Evolutionary conservation across 495 filamentous ascomycete genomes (phyloP), one percentile per base, ranked within the genome.

Genomic region (Xylaria curta): DNA sequence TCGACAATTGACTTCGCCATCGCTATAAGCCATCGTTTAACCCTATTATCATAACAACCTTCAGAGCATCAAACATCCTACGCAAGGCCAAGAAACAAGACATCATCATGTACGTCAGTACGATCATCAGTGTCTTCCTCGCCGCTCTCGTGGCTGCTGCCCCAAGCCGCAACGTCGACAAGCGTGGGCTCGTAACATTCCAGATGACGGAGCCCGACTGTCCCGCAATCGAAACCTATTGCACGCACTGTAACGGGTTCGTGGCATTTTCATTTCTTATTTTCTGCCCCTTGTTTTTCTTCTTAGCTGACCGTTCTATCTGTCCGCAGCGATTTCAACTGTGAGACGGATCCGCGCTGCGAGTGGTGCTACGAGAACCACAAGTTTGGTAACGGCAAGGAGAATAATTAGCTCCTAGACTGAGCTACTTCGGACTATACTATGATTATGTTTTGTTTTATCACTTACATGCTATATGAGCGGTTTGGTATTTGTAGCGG

Each of bases 311-410:
- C 24, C 19, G n/a, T 38, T 19, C n/a, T 13, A 4, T 12, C 67
- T 21, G 15, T 13, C 5, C 10, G 1, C 13, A 73, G 68, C 4
- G 72, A 79, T 49, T 74, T 79, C 72, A 42, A 79, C 33, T 79
- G 77, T 68, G 68, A 77, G 42, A 74, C 73, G 3, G 67, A 79
- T 46, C 68, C 71, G 47, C 63, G 54, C 8, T 79, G 77, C 59
- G 75, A 79, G 62, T 79, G 77, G 77, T 79, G 77, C 63, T 69
- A 66, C 46, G 68, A 68, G 2, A 60, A 79, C 44, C 42, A 74
- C 65, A 54, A 61, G 28, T 77, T 74, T 54, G 36, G 36, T 8
- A 36, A 51, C 3, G n/a, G 3, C 15, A 53, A 31, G 56, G 46
- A 15, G 6, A 40, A 61, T 19, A 4, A 46, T 6, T 66, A 53